Evolutionary conservation across 345 rosid species (phyloP).

Genomic region (Gossypium raimondii): DNA sequence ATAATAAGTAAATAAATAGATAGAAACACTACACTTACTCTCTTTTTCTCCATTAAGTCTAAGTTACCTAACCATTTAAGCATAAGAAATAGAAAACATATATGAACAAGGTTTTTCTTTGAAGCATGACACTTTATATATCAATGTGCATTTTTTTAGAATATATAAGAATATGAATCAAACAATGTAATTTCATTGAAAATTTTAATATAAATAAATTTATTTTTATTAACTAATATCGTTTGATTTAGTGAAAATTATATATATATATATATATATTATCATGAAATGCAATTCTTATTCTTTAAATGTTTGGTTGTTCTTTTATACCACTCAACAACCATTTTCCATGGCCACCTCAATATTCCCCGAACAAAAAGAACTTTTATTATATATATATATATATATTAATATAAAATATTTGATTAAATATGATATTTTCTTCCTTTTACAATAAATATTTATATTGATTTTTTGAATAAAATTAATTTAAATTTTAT

Average conservation of each 20-base stretch:
- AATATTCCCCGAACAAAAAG: slow-evolving; percentile 12
- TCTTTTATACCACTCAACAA: too few relatives aligned
- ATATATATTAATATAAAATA: not conserved
- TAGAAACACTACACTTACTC: not conserved
- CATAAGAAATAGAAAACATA: not conserved
- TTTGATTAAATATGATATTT: not conserved
- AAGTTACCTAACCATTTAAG: slow-evolving; percentile 7
- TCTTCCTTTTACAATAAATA: not conserved
- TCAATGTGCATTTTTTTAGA: too few relatives aligned
- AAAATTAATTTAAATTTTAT: not conserved
- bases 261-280: too few relatives aligned
- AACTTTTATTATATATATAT: not conserved
- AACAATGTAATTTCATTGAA: too few relatives aligned
- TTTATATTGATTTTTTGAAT: not conserved
- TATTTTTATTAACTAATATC: not conserved
- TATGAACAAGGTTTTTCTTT: too few relatives aligned
- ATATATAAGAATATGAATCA: too few relatives aligned
- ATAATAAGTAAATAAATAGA: not conserved
- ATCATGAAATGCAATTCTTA: too few relatives aligned
- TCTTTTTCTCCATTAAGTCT: not conserved
- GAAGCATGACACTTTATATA: not conserved
- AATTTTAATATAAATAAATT: not conserved
- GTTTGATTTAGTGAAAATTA: slow-evolving; percentile 18
- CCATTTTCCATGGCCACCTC: slow-evolving; percentile 26
- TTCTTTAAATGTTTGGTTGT: too few relatives aligned